Conservation (phyloP, 2,329 filamentous ascomycete species). For the Neopestalotiopsis rosae region DNA sequence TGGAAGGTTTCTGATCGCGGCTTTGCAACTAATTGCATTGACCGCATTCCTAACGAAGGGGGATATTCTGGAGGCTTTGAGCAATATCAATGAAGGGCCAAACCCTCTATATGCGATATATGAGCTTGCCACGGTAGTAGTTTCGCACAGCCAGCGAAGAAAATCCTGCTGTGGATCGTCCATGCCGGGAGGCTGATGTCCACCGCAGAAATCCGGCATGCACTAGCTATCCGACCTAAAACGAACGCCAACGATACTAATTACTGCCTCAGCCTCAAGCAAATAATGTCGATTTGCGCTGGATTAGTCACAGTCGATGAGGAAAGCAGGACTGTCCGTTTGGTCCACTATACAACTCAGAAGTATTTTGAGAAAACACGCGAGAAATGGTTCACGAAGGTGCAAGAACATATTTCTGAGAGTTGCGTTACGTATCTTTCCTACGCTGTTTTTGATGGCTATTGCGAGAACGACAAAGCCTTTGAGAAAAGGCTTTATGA, state of each 20-base stretch:
- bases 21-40: background rate
- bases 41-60: background rate
- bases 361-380: constrained; percentile 44
- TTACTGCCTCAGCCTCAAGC: constrained; percentile 37
- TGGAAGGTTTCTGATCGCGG: background rate
- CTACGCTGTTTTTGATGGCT: constrained; percentile 24
- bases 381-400: constrained; percentile 35
- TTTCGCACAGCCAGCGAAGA: background rate
- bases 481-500: constrained; percentile 9
- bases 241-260: constrained; percentile 30
- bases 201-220: background rate
- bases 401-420: background rate
- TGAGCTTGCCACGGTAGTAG: background rate
- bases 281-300: constrained; percentile 21
- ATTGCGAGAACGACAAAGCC: background rate
- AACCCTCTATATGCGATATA: background rate
- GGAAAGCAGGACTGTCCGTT: constrained; percentile 39
- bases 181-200: background rate
- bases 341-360: constrained; percentile 51
- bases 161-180: background rate
- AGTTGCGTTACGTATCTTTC: constrained; percentile 43
- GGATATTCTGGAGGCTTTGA: background rate
- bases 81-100: background rate
- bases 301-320: constrained; percentile 28
- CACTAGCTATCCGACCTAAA: constrained; percentile 20